Percentiles rank a stretch among this genome's conserved stretches.
Conservation (phyloP, 352 stramenopile species). For the Globisporangium emineosum region DNA sequence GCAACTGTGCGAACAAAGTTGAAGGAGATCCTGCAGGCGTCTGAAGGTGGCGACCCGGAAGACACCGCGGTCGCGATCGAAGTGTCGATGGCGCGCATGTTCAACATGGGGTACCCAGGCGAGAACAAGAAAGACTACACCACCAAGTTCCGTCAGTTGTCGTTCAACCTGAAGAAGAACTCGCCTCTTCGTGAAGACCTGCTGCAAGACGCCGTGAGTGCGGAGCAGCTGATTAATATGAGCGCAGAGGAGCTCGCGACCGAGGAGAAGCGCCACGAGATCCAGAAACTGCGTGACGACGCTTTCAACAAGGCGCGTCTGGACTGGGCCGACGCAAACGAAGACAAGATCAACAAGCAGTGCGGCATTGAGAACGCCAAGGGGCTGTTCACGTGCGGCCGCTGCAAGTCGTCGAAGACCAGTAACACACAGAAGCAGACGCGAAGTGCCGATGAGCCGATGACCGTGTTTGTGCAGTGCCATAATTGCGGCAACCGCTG, state of each 20-base stretch:
- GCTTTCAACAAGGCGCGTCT: constrained; percentile 82
- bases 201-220: constrained; percentile 61
- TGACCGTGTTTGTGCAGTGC: constrained; percentile 97
- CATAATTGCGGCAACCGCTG: constrained; percentile 96
- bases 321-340: constrained; percentile 89
- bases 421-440: constrained; percentile 98
- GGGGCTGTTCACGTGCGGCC: constrained; percentile 88
- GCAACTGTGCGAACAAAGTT: constrained; percentile 78
- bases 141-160: constrained; percentile 84
- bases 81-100: constrained; percentile 70
- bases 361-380: constrained; percentile 78
- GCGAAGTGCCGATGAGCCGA: constrained; percentile 96
- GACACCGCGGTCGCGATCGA: constrained; percentile 68
- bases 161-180: constrained; percentile 93
- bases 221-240: constrained; percentile 82
- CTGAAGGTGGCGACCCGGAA: constrained; percentile 44
- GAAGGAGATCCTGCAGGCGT: constrained; percentile 64
- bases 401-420: constrained; percentile 95
- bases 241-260: constrained; percentile 82
- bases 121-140: constrained; percentile 90
- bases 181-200: constrained; percentile 70
- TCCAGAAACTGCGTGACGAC: constrained; percentile 78
- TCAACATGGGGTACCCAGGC: constrained; percentile 57
- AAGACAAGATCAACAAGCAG: constrained; percentile 91
- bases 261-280: constrained; percentile 82